These are phyloP conservation scores for Solanum etuberosum DNA, from an alignment of 257 asterid genomes.

Conservation along the genomic window DNA sequence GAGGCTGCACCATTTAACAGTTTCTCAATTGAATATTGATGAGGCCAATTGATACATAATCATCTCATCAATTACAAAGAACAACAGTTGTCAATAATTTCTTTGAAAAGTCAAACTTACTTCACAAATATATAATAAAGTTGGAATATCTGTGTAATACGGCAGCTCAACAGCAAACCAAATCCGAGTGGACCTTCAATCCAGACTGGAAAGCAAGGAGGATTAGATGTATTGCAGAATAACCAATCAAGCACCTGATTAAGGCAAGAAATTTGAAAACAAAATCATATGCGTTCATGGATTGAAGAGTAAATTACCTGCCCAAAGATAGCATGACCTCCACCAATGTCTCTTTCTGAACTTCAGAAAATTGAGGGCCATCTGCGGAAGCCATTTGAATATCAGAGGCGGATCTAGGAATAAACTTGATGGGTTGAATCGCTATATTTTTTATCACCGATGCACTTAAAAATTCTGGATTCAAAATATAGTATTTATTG, in stretches of 20 bases:
- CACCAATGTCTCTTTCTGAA: conserved; percentile 59
- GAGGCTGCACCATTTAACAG: neutral
- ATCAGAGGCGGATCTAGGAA: neutral
- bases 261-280: neutral
- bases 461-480: neutral
- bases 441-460: neutral
- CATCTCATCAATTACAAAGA: neutral
- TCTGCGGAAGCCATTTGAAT: conserved; percentile 32
- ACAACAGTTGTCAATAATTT: neutral
- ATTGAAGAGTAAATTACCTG: conserved; percentile 28
- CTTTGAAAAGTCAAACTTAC: conserved; percentile 35
- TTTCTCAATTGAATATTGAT: neutral
- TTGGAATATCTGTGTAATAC: conserved; percentile 70
- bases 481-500: neutral
- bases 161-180: conserved; percentile 81
- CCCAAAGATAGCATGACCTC: conserved; percentile 84
- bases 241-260: conserved; percentile 13
- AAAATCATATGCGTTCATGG: neutral
- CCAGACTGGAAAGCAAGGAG: conserved; percentile 51
- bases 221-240: neutral
- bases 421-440: neutral
- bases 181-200: conserved; percentile 85
- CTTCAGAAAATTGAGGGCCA: conserved; percentile 55
- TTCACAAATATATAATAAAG: conserved; percentile 70
- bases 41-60: neutral